Base-by-base conservation (phyloP, 1,284 basidiomycete species). In the Irpex lacteus region DNA sequence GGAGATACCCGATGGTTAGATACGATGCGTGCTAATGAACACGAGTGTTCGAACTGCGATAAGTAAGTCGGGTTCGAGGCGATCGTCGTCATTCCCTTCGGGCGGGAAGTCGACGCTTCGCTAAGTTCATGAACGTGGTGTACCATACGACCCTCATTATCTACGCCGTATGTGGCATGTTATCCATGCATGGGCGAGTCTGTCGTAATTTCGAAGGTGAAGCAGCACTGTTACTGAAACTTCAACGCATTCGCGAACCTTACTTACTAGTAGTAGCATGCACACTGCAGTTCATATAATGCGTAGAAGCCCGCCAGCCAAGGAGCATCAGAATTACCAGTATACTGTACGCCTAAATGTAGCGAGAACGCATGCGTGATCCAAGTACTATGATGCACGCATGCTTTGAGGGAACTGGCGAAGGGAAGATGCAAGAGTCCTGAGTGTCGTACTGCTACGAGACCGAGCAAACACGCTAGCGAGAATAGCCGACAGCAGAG, bases 321-420 rank as follows among this genome's bases (percentile, higher is more conserved):
- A 47, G 40, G 40, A 47, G 40, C 40, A 47, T 56, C 32, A 15
- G 36, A 13, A 56, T 53, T 53, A 53, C 21, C n/a, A 26, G 26
- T 56, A 56, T 56, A 56, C 54, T 56, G 34, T 56, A 56, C 54
- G 54, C 34, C 32, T 56, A 56, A 56, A 36, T 32, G 34, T 15
- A n/a, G 9, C 36, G 54, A 32, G 11, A 21, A 26, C 15, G 21
- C 15, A 54, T 15, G 18, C 13, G 44, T 47, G 32, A 1, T 21
- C 15, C 18, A 1, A 53, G 50, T 18, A 53, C 9, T 56, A 56
- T 37, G 21, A 11, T 34, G 54, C 36, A 56, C 54, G 36, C 19
- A 56, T 56, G 54, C 54, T 34, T 34, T 18, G 52, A 54, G 52
- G 36, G 11, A 34, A 18, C 8, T 8, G 50, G 5, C 50, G 21